phyloP scores from a whole-genome alignment of 2,329 filamentous ascomycete genomes.

The Cercospora sesami region DNA sequence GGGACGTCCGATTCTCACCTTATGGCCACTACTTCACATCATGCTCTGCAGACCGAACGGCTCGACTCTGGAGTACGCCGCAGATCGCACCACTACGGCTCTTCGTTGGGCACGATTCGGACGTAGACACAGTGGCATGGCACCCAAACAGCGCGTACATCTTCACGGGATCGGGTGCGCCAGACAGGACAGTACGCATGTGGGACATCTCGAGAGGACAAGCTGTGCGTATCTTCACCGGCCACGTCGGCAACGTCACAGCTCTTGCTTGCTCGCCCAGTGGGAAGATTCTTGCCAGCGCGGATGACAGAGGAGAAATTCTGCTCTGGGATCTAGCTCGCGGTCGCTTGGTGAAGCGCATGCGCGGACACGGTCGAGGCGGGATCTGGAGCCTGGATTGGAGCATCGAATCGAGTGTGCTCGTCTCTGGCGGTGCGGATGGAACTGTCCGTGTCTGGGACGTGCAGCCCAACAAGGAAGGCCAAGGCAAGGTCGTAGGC shows the following conservation, averaged over 20 bases:
- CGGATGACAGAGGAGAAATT: slow-evolving; percentile 84
- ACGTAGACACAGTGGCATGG: slow-evolving; percentile 89
- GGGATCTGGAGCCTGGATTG: slow-evolving; percentile 93
- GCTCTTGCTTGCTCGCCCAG: slow-evolving; percentile 82
- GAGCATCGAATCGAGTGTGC: slow-evolving; percentile 85
- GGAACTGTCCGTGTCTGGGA: slow-evolving; percentile 95
- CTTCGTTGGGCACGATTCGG: slow-evolving; percentile 87
- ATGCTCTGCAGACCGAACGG: slow-evolving; percentile 83
- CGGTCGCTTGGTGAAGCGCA: slow-evolving; percentile 82
- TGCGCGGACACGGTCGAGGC: slow-evolving; percentile 88
- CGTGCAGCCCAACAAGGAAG: slow-evolving; percentile 58
- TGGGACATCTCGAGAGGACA: slow-evolving; percentile 89
- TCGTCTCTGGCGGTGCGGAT: slow-evolving; percentile 88
- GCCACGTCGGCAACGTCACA: slow-evolving; percentile 84
- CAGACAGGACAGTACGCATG: slow-evolving; percentile 94
- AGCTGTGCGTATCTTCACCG: slow-evolving; percentile 87
- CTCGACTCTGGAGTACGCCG: slow-evolving; percentile 88
- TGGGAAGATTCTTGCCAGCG: slow-evolving; percentile 87
- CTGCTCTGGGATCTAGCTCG: slow-evolving; percentile 92
- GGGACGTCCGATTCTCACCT: slow-evolving; percentile 85
- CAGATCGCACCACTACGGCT: slow-evolving; percentile 86
- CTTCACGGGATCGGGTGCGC: slow-evolving; percentile 75
- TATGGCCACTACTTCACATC: slow-evolving; percentile 94
- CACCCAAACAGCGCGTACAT: slow-evolving; percentile 92
- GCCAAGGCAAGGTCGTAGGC: slow-evolving; percentile 50